Percentiles rank a stretch among this genome's conserved stretches.
Evolutionary conservation across 1,139 yeast genomes (phyloP).

Genomic region (Diutina sp.): DNA sequence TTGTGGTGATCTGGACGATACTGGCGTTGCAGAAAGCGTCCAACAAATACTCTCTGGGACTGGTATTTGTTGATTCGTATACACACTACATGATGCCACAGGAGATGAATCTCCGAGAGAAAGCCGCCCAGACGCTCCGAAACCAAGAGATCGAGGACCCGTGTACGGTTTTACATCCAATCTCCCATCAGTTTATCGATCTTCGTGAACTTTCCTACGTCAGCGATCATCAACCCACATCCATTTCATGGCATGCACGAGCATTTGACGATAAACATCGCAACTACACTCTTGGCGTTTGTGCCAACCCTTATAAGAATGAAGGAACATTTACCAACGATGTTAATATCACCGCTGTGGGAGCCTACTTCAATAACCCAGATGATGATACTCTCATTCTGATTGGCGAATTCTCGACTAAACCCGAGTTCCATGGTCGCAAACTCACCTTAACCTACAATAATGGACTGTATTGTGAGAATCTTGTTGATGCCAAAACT

Average conservation of each 20-base stretch:
- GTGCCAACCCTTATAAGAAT: conserved; percentile 49
- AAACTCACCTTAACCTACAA: conserved; percentile 59
- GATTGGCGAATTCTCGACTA: conserved; percentile 49
- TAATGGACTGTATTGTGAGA: conserved; percentile 57
- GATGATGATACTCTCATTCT: conserved; percentile 40
- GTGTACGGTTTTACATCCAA: conserved; percentile 43
- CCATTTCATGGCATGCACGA: conserved; percentile 17
- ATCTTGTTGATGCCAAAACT: conserved; percentile 11
- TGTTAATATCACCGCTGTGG: conserved; percentile 38
- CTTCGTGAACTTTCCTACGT: conserved; percentile 31
- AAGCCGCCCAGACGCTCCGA: conserved; percentile 1
- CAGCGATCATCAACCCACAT: conserved; percentile 26
- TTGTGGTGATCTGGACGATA: neutral
- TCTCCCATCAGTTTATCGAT: conserved; percentile 39
- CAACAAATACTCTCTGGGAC: conserved; percentile 1
- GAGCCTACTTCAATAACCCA: conserved; percentile 54
- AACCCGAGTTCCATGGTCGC: conserved; percentile 59
- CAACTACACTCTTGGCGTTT: conserved; percentile 72
- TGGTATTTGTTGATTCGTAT: neutral
- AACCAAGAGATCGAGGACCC: conserved; percentile 17
- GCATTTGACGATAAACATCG: conserved; percentile 8
- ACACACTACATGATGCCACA: conserved; percentile 1
- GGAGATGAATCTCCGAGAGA: neutral
- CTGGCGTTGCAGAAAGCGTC: neutral
- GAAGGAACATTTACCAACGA: conserved; percentile 9